Conservation (phyloP, 2,329 filamentous ascomycete genomes). For the Curvularia verruculosa region DNA sequence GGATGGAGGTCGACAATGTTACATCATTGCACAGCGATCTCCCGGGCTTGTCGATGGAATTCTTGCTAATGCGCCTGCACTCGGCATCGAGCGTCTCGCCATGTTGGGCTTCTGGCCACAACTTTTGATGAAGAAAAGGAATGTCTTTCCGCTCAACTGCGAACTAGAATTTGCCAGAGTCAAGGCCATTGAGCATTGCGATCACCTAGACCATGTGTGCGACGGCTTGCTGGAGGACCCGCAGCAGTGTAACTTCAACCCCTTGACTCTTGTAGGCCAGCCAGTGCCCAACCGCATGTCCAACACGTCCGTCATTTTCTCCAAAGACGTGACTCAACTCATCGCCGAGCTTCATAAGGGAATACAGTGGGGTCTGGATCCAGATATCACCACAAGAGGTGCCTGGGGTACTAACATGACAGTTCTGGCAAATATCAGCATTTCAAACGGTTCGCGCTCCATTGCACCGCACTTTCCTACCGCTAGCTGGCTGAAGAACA, state of each 20-base stretch:
- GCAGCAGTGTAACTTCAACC: slow-evolving; percentile 33
- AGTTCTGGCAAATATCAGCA: slow-evolving; percentile 19
- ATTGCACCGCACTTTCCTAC: slow-evolving; percentile 25
- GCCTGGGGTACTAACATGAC: slow-evolving; percentile 24
- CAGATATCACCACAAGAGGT: slow-evolving; percentile 17
- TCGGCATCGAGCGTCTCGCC: slow-evolving; percentile 30
- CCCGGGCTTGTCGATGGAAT: slow-evolving; percentile 45
- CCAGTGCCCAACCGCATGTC: not conserved
- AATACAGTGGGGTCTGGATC: slow-evolving; percentile 18
- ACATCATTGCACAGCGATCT: slow-evolving; percentile 43
- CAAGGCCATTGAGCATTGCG: slow-evolving; percentile 34
- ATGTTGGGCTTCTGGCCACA: slow-evolving; percentile 35
- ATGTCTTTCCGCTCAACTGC: slow-evolving; percentile 31
- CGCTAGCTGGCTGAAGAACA: slow-evolving; percentile 25
- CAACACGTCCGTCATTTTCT: slow-evolving; percentile 13
- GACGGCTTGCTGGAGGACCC: slow-evolving; percentile 45
- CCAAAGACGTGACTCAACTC: slow-evolving; percentile 28
- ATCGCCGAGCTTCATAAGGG: slow-evolving; percentile 27
- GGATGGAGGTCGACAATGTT: slow-evolving; percentile 45
- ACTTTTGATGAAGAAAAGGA: slow-evolving; percentile 37
- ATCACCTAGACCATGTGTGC: slow-evolving; percentile 33
- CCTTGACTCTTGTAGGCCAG: slow-evolving; percentile 14
- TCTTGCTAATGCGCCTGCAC: slow-evolving; percentile 41
- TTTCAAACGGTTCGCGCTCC: slow-evolving; percentile 23
- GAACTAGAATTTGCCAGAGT: slow-evolving; percentile 34